Base-by-base conservation (phyloP, 2,329 filamentous ascomycete genomes). In the Diaporthe capsici region DNA sequence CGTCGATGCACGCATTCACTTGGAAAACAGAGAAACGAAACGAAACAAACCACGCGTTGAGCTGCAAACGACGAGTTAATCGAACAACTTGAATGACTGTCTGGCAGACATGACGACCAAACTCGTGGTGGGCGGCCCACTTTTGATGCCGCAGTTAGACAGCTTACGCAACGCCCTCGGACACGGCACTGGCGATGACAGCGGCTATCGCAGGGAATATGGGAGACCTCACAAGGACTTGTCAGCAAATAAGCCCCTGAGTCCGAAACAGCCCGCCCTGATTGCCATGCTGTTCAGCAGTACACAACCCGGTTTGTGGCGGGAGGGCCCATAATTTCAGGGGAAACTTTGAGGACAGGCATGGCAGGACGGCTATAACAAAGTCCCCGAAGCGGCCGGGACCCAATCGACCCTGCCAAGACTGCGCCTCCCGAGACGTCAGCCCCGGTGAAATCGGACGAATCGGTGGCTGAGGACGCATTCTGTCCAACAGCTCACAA, bases 371-470 rank as follows among this genome's bases (percentile, higher is more conserved):
- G 71, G 47, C 57, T 37, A 55, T 22, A 51, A 39, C 31, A 3
- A 61, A 17, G 37, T 31, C 49, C n/a, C n/a, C 39, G 17, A 55
- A 31, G 53, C 39, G 61, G 28, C 61, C 42, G 47, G 42, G 39
- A 55, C 25, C 74, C 74, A 75, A 75, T 73, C 37, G 60, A 75
- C 42, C 42, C 34, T 68, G 74, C 51, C 34, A 57, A 65, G 61
- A 58, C 70, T 75, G 60, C 74, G 70, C 70, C 49, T 39, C 70
- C 60, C 71, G 42, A 73, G 63, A 75, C 74, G 74, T 68, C 70
- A 75, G 61, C 60, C 70, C 74, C 63, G 44, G 72, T 39, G 55
- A 34, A 67, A 31, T 25, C 60, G 37, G 39, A 44, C 72, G 37
- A 65, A 73, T 73, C 58, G 39, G 9, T 28, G 44, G 57, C 57